Evolutionary conservation across 1,284 basidiomycete genomes (phyloP), one percentile per base, ranked within the genome.

Genomic region (Trametes hirsuta): DNA sequence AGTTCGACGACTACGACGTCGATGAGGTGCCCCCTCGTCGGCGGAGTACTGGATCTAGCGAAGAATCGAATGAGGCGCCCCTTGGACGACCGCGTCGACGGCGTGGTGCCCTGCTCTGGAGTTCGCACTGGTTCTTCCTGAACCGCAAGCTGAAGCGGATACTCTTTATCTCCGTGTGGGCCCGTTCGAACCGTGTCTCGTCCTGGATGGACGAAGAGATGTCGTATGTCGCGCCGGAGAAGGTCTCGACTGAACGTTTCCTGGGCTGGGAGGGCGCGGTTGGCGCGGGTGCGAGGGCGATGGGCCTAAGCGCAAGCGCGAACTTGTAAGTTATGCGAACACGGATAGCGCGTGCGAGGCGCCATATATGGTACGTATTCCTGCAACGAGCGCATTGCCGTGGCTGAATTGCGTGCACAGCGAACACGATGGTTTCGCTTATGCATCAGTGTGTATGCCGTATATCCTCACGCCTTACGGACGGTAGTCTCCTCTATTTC

Each of bases 71-170:
- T 55, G 60, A 58, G 24, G 53, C 58, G 47, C 61, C 39, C 15
- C 53, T 52, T 53, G 59, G 41, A n/a, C 53, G 51, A 11, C 40
- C 50, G 40, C 63, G 47, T 59, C 71, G 41, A 57, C 76, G 78
- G 56, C 71, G 78, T 14, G 94, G 94, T n/a, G 91, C 94, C 4
- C 80, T 98, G 59, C 81, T 98, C 6, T 98, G 96, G 97, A 95
- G 93, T 37, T 95, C 94, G 14, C 95, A 98, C 74, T 97, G 95
- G 86, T 98, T 99, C 80, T 97, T 99, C 81, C 83, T 96, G 73
- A 97, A 96, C 80, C 85, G 90, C 72, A 97, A 94, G 73, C 79
- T 89, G 77, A 98, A 97, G 79, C 87, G 97, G 21, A 88, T 99
- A 68, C 76, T 99, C 51, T 98, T 97, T 75, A 86, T 98, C 61